Base-by-base conservation (phyloP, 2,329 filamentous ascomycete species). In the Aureobasidium sp. region DNA sequence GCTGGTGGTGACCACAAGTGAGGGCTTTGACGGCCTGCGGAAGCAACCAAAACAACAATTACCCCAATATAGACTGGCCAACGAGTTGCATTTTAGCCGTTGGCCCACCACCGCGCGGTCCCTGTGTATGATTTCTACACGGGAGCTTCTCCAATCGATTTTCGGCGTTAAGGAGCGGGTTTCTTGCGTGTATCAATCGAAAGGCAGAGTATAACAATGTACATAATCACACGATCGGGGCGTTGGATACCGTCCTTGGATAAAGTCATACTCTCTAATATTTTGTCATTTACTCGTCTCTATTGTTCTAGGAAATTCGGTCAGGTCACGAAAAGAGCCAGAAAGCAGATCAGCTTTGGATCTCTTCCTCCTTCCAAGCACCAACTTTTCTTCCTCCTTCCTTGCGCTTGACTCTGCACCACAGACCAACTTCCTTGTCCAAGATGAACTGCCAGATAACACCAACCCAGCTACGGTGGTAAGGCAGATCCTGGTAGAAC, bases 381-480 rank as follows among this genome's bases (percentile, higher is more conserved):
- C 78, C 83, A 55, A 87, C 84, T 65, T 82, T 79, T 62, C 84
- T 75, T 7, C 85, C 85, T 29, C 92, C 91, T 68, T 93, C 84
- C 72, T 89, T 89, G 67, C 94, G 81, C 85, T 99, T 99, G 41
- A 99, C 92, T 61, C 94, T 84, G 76, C 91, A 96, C 78, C 85
- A 93, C 72, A 97, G 83, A 30, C 93, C 92, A 49, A 97, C 91
- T 68, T 89, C 86, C 69, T 89, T 86, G 73, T 99, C 94, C 77
- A 87, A 84, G 67, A 99, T 89, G 76, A 99, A 99, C 63, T 93
- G 90, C 91, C 91, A 97, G 67, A 97, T 89, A 55, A 95, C 93
- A 72, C 89, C 88, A 10, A 87, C 82, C 94, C 94, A 99, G 81
- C 91, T 96, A 71, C 85, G 84, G 71, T 97, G 93, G 65, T 82